Evolutionary conservation across 2,329 filamentous ascomycete genomes (phyloP).

Genomic region (Claviceps africana): DNA sequence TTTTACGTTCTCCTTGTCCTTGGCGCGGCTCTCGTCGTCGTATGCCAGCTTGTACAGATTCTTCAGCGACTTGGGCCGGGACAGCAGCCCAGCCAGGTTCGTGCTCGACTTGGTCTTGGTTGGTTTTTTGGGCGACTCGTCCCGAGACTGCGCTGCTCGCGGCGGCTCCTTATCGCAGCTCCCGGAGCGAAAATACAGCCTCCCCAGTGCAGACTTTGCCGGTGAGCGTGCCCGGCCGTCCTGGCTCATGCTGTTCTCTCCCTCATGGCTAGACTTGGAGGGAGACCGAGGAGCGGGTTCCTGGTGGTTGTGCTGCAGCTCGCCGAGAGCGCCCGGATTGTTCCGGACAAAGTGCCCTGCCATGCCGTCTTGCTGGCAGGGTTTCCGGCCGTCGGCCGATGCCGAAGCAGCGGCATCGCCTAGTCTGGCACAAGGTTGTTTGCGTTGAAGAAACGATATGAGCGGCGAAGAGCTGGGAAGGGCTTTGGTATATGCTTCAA

Average conservation of each 20-base stretch:
- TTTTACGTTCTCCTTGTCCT: constrained; percentile 72
- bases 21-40: constrained; percentile 38
- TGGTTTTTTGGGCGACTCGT: constrained; percentile 44
- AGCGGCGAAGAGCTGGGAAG: constrained; percentile 9
- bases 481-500: constrained; percentile 5
- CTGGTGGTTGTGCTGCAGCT: constrained; percentile 43
- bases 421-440: constrained; percentile 31
- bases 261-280: constrained; percentile 22
- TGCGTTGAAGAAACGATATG: constrained; percentile 35
- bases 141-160: constrained; percentile 24
- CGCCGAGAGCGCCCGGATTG: constrained; percentile 35
- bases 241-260: constrained; percentile 12
- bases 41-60: constrained; percentile 42
- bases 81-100: constrained; percentile 65
- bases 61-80: constrained; percentile 59
- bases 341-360: constrained; percentile 21
- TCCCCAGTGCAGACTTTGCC: constrained; percentile 18
- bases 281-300: constrained; percentile 26
- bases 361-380: constrained; percentile 11
- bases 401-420: neutral
- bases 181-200: constrained; percentile 30
- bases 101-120: constrained; percentile 74
- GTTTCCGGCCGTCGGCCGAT: neutral
- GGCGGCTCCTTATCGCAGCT: constrained; percentile 21
- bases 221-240: constrained; percentile 1